Base-by-base conservation (phyloP, 805 yeast genomes). In the Hanseniaspora pseudoguilliermondii region DNA sequence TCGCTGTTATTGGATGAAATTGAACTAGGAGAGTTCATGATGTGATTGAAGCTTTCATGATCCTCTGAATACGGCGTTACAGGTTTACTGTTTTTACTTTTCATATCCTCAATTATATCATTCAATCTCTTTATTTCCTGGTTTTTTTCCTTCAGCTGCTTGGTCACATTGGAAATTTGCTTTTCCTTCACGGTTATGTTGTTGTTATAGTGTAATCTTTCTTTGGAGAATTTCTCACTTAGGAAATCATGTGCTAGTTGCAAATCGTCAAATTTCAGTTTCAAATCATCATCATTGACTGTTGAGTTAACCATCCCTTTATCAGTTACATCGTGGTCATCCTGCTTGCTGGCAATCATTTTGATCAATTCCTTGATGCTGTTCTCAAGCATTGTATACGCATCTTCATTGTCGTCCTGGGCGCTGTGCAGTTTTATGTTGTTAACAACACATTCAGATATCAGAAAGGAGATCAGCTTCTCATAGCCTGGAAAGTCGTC, bases 161-260 rank as follows among this genome's bases (percentile, higher is more conserved):
- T 53, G 18, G 46, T 53, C 6, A 20, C 25, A 29, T 44, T 39
- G 7, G 27, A 18, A 1, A 53, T 15, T 9, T 53, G 50, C 18
- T 34, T 53, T 36, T 53, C 56, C 34, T 53, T 53, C 2, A 46
- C 23, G 23, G 50, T 46, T 15, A 82, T 74, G 2, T 77, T 70
- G 57, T 75, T 75, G 52, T 72, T 66, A 56, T 82, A 79, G 58
- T 76, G 78, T 16, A 75, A 75, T 56, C 84, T 73, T 55, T 84
- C 85, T 58, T 80, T 78, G 60, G 82, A 85, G 62, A 76, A 84
- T 61, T 83, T 86, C 63, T 80, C 79, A 2, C 83, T 75, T 55
- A 84, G 69, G 63, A 82, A 84, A 58, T 75, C 80, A 65, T 84
- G 88, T 2, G 88, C 84, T 64, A 84, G 78, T 60, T 83, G 81